Conservation (phyloP, 106 monocot genomes). For the Acanthochlamys bracteata region DNA sequence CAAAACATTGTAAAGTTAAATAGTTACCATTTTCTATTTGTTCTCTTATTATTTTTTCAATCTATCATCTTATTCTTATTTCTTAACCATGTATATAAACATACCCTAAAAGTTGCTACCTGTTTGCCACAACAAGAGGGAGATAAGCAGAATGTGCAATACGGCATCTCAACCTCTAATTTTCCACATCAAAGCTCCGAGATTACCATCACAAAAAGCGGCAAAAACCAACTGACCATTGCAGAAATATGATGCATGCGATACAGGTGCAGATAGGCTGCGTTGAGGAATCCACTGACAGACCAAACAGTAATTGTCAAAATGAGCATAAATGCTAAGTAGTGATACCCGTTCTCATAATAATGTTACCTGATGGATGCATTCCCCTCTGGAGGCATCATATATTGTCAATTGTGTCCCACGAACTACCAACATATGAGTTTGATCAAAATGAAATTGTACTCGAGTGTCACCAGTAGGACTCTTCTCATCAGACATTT, state of each 20-base stretch:
- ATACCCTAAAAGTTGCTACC: constrained; percentile 18
- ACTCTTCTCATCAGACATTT: constrained; percentile 40
- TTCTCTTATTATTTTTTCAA: too few relatives aligned
- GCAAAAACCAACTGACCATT: constrained; percentile 46
- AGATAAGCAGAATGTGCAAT: constrained; percentile 41
- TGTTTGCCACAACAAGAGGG: constrained; percentile 14
- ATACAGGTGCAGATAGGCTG: constrained; percentile 33
- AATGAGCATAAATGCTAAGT: neutral
- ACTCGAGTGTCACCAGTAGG: constrained; percentile 38
- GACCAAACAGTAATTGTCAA: neutral
- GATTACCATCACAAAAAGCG: constrained; percentile 38
- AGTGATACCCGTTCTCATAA: neutral
- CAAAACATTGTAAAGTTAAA: too few relatives aligned
- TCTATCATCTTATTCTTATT: too few relatives aligned
- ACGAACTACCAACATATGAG: constrained; percentile 40
- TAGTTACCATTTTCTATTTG: too few relatives aligned
- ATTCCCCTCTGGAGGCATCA: constrained; percentile 40
- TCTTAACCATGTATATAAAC: too few relatives aligned
- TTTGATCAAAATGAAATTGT: constrained; percentile 52
- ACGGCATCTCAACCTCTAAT: constrained; percentile 44
- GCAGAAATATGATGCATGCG: constrained; percentile 39
- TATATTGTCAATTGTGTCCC: constrained; percentile 53
- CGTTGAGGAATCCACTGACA: constrained; percentile 38
- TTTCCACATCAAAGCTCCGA: constrained; percentile 50
- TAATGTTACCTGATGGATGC: constrained; percentile 28